phyloP scores from a whole-genome alignment of 306 rosid genomes.

The Citrullus colocynthis region DNA sequence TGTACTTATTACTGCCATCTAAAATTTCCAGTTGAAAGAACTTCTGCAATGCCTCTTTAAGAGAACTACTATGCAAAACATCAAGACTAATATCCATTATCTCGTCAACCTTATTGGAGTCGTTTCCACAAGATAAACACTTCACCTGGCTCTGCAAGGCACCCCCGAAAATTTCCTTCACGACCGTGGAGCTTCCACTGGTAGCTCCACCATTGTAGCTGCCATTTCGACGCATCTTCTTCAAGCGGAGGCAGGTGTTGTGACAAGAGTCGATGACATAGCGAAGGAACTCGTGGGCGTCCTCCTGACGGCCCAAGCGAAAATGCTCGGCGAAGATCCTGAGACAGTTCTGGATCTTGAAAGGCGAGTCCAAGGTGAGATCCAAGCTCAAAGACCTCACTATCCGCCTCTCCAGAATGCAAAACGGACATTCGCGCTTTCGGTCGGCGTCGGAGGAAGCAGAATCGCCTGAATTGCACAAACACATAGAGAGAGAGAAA shows the following conservation, averaged over 20 bases:
- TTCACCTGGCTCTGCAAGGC: slow-evolving; percentile 99
- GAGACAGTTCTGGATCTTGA: slow-evolving; percentile 61
- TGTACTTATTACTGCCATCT: slow-evolving; percentile 92
- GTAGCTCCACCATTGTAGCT: not conserved
- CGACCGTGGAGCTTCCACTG: slow-evolving; percentile 28
- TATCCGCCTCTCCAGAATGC: slow-evolving; percentile 75
- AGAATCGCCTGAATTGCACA: slow-evolving; percentile 46
- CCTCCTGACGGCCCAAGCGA: slow-evolving; percentile 85
- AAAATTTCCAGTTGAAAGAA: slow-evolving; percentile 87
- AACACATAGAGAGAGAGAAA: not conserved
- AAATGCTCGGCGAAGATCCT: slow-evolving; percentile 69
- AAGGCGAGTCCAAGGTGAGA: slow-evolving; percentile 55
- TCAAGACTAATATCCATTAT: slow-evolving; percentile 98
- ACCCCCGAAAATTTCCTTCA: slow-evolving; percentile 90
- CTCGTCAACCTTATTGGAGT: slow-evolving; percentile 96
- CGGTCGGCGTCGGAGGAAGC: slow-evolving; percentile 44
- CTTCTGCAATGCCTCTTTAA: slow-evolving; percentile 70
- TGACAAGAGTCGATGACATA: slow-evolving; percentile 96
- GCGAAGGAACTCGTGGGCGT: slow-evolving; percentile 88
- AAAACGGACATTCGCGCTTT: slow-evolving; percentile 75
- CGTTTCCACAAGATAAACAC: slow-evolving; percentile 79
- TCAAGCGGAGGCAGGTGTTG: slow-evolving; percentile 77
- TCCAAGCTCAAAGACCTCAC: slow-evolving; percentile 57
- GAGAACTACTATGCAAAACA: slow-evolving; percentile 83
- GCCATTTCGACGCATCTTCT: slow-evolving; percentile 51